Evolutionary conservation across 441 rosid species (phyloP).

Genomic region (Gossypium davidsonii): DNA sequence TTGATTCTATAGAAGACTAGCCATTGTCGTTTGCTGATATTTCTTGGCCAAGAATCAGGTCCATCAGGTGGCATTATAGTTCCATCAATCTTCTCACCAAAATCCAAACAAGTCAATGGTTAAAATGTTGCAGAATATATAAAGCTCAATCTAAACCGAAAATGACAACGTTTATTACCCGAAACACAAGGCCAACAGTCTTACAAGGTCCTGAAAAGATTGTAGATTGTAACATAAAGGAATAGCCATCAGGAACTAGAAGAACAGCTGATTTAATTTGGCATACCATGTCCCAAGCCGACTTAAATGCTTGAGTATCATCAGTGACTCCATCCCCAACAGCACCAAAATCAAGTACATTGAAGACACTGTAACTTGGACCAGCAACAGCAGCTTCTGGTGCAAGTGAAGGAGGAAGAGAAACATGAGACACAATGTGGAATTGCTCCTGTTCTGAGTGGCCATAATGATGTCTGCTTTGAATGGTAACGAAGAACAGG

Average conservation of each 20-base stretch:
- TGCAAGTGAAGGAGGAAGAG: slow-evolving; percentile 13
- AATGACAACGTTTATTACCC: slow-evolving; percentile 18
- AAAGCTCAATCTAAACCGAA: background rate
- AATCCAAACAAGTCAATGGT: background rate
- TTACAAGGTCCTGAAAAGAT: slow-evolving; percentile 36
- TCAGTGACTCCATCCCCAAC: slow-evolving; percentile 26
- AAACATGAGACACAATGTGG: slow-evolving; percentile 6
- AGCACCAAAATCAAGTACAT: slow-evolving; percentile 35
- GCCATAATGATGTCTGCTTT: slow-evolving; percentile 10
- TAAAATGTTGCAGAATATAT: background rate
- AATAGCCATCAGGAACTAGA: slow-evolving; percentile 29
- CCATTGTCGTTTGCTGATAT: slow-evolving; percentile 29
- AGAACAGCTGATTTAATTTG: slow-evolving; percentile 13
- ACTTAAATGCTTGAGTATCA: slow-evolving; percentile 33
- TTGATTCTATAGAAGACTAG: slow-evolving; percentile 28
- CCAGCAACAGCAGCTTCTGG: background rate
- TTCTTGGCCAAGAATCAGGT: slow-evolving; percentile 32
- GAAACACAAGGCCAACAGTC: slow-evolving; percentile 21
- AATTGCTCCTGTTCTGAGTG: background rate
- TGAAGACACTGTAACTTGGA: slow-evolving; percentile 19
- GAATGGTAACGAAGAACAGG: background rate
- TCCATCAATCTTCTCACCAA: slow-evolving; percentile 14
- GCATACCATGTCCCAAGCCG: slow-evolving; percentile 36
- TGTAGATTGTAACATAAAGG: slow-evolving; percentile 33
- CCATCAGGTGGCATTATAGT: slow-evolving; percentile 25